These are phyloP conservation scores for Arabidopsis lyrata DNA, from an alignment of 441 rosid species.

Conservation along the genomic window DNA sequence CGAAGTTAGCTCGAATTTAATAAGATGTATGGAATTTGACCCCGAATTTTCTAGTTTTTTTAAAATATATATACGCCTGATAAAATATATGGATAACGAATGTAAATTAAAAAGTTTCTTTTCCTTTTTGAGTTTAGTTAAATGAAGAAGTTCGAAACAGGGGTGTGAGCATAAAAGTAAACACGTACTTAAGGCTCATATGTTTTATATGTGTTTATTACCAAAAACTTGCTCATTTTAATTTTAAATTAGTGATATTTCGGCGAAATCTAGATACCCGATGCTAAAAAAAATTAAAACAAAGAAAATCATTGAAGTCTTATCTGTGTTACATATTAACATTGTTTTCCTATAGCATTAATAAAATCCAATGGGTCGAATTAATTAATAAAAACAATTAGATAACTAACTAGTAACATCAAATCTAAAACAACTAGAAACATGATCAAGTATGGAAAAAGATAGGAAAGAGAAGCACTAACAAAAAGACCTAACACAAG, in stretches of 20 bases:
- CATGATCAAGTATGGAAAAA: not conserved
- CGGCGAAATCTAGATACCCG: not conserved
- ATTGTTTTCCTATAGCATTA: not conserved
- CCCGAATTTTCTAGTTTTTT: no score
- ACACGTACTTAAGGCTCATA: not conserved
- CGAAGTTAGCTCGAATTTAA: no score
- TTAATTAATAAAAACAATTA: not conserved
- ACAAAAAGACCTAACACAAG: slow-evolving; percentile 32
- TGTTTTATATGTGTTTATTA: no score
- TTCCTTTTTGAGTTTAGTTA: no score
- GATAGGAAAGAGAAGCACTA: not conserved
- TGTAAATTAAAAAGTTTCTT: no score
- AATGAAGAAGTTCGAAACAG: no score
- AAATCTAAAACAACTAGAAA: not conserved
- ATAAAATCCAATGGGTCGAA: not conserved
- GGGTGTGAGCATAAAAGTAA: no score
- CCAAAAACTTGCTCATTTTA: not conserved
- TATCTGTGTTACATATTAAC: not conserved
- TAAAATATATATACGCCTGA: not conserved
- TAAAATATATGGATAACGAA: not conserved
- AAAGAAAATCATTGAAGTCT: not conserved
- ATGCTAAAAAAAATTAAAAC: no score
- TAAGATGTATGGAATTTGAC: no score
- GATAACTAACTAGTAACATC: not conserved
- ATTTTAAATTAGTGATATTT: not conserved